phyloP scores from a whole-genome alignment of 352 stramenopile genomes.

The Globisporangium cylindrosporum region DNA sequence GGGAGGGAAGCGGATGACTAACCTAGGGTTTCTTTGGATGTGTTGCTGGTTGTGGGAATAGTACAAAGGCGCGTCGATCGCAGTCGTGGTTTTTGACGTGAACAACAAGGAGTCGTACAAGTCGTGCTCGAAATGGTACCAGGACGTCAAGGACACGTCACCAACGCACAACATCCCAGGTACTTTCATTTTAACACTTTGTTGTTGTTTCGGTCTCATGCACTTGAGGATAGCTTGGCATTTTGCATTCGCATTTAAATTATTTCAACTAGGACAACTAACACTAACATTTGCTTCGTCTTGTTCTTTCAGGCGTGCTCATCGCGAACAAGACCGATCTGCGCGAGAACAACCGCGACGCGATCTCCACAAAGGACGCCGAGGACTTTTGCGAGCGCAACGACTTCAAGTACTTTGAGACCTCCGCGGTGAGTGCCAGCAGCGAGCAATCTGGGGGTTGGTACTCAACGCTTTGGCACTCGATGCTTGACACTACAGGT shows the following conservation, averaged over 20 bases:
- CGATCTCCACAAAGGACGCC: constrained; percentile 65
- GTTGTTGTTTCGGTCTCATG: background rate
- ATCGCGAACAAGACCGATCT: constrained; percentile 80
- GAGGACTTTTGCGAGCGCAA: constrained; percentile 70
- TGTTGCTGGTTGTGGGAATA: constrained; percentile 10
- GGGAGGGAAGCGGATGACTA: background rate
- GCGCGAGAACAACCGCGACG: constrained; percentile 73
- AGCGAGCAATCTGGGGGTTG: background rate
- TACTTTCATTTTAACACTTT: constrained; percentile 14
- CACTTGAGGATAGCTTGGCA: background rate
- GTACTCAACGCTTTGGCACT: constrained; percentile 1
- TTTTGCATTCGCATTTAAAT: background rate
- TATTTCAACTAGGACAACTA: background rate
- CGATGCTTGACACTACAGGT: background rate
- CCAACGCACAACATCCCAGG: constrained; percentile 75
- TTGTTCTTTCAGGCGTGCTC: constrained; percentile 41
- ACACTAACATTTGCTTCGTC: background rate
- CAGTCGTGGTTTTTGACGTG: constrained; percentile 77
- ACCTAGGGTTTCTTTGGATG: background rate
- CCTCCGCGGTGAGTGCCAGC: constrained; percentile 47
- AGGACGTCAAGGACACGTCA: constrained; percentile 70
- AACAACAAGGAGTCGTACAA: constrained; percentile 89
- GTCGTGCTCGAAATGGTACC: constrained; percentile 79
- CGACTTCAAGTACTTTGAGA: constrained; percentile 83
- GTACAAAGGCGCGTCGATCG: constrained; percentile 79